phyloP scores from a whole-genome alignment of 1,284 basidiomycete species.

The Phylloporus sp. region DNA sequence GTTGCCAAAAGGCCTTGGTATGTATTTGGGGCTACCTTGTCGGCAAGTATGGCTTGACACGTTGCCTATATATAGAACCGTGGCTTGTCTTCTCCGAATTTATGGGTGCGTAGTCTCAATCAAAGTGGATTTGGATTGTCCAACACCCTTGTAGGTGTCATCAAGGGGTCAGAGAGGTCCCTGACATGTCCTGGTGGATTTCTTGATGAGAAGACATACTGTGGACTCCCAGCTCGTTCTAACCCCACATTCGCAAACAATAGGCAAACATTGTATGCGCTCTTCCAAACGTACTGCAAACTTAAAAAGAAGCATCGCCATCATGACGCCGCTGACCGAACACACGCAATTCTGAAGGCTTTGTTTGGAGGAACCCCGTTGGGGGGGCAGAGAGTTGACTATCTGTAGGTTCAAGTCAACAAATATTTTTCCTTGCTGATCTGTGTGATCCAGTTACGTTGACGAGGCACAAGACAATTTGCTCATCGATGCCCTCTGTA shows the following conservation, averaged over 20 bases:
- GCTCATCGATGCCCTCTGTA: too few species aligned
- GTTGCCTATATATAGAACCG: constrained; percentile 52
- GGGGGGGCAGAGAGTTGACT: constrained; percentile 58
- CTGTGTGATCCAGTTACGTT: constrained; percentile 57
- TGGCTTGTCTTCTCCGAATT: constrained; percentile 74
- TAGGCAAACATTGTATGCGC: constrained; percentile 57
- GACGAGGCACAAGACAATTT: constrained; percentile 56
- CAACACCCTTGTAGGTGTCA: constrained; percentile 56
- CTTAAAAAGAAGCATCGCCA: constrained; percentile 55
- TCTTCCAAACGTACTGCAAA: constrained; percentile 64
- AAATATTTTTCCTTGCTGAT: constrained; percentile 7
- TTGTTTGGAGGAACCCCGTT: constrained; percentile 43
- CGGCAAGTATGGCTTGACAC: neutral
- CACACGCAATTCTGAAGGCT: constrained; percentile 58
- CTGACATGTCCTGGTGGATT: constrained; percentile 45
- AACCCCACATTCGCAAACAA: constrained; percentile 63
- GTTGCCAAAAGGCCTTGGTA: constrained; percentile 65
- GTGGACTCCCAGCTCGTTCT: constrained; percentile 55
- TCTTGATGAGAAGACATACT: constrained; percentile 56
- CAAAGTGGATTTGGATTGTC: neutral
- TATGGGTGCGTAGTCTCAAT: constrained; percentile 52
- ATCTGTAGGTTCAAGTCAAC: constrained; percentile 53
- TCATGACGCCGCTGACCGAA: constrained; percentile 72
- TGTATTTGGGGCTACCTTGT: constrained; percentile 13
- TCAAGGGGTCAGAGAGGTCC: constrained; percentile 69